Evolutionary conservation across 1,284 basidiomycete genomes (phyloP), one percentile per base, ranked within the genome.

Genomic region (Cutaneotrichosporon cavernicola): DNA sequence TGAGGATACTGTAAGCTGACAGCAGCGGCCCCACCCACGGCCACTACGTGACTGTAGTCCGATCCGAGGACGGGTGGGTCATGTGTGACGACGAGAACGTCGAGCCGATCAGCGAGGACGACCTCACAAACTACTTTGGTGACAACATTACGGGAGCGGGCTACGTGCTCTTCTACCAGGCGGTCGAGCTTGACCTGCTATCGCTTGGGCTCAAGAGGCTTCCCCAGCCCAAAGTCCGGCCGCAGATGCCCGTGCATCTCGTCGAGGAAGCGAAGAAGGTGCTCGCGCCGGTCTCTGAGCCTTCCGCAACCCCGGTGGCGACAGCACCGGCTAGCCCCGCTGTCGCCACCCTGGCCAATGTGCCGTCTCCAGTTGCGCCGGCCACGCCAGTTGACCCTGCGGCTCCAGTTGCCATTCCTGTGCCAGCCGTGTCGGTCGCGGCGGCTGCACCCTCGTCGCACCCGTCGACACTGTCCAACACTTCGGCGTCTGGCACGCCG

Each of bases 111-210:
- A 87, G 90, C 69, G 95, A 98, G 79, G 83, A 82, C 56, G 95
- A 98, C 69, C 95, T 99, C 61, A 85, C 88, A 56, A 90, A 90
- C 74, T 99, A 96, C 81, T 99, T 93, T 80, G 96, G 97, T 65
- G 96, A 98, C 73, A 90, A 90, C 55, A 82, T 84, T 10, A 87
- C 89, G 5, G 96, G 96, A 26, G 89, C 90, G 46, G 97, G 95
- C 22, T 99, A 99, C 79, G 95, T 99, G 31, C 84, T 99, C 43
- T 99, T 97, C 82, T 99, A 99, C 79, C 94, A 98, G 80, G 95
- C 94, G 14, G 88, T 86, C 18, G 92, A 97, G 78, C 84, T 95
- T 62, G 88, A 94, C 74, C 82, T 86, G 40, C 73, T 81, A n/a
- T 82, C 84, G 18, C 84, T 94, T 18, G 92, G 92, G 1, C 66